phyloP scores from a whole-genome alignment of 257 asterid species.

The Scutellaria minor region DNA sequence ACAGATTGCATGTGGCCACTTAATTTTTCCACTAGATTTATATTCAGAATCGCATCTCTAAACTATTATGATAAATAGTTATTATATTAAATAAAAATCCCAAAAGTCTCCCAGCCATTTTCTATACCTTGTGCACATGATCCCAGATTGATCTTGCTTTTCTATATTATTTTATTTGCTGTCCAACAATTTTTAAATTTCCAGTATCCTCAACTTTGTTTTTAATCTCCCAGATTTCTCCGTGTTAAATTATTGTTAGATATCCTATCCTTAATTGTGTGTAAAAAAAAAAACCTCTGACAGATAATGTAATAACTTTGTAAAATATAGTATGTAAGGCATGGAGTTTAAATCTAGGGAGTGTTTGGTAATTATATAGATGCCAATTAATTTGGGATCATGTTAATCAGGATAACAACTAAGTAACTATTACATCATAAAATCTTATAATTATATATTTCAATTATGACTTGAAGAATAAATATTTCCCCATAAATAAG shows the following conservation, averaged over 20 bases:
- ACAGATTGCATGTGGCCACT: constrained; percentile 54
- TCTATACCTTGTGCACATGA: constrained; percentile 47
- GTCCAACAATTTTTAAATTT: constrained; percentile 29
- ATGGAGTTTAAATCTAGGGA: no score
- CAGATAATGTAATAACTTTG: constrained; percentile 19
- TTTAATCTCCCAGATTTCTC: constrained; percentile 1
- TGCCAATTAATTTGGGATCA: no score
- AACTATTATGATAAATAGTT: constrained; percentile 15
- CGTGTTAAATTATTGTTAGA: constrained; percentile 20
- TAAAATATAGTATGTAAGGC: no score
- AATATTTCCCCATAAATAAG: no score
- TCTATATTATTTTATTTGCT: constrained; percentile 30
- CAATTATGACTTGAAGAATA: no score
- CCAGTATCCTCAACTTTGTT: constrained; percentile 28
- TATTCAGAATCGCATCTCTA: constrained; percentile 37
- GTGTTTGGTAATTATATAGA: no score
- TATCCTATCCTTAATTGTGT: constrained; percentile 29
- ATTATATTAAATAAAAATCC: not conserved
- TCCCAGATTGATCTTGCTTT: constrained; percentile 52
- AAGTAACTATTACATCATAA: no score
- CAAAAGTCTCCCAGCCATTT: constrained; percentile 45
- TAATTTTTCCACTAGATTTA: constrained; percentile 32
- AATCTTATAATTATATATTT: no score
- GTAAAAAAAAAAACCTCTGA: not conserved
- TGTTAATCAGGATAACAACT: no score